Evolutionary conservation across 176 grass and related monocot genomes (phyloP).

Genomic region (Pontederia crassipes): DNA sequence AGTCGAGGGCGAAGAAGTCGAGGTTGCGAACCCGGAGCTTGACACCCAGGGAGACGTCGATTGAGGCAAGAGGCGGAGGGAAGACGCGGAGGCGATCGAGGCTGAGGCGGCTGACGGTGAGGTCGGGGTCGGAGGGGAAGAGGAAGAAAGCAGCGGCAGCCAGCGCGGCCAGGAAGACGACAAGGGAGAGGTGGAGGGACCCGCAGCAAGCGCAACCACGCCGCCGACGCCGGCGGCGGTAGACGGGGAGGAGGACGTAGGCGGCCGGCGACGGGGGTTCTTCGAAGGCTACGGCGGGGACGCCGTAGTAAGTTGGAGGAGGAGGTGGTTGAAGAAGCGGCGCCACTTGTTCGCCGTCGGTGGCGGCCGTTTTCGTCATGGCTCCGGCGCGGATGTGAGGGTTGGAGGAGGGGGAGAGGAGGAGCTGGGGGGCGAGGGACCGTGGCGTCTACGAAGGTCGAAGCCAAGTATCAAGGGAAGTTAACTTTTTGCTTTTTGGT

Average conservation of each 20-base stretch:
- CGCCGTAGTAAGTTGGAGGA: neutral
- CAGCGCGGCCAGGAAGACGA: neutral
- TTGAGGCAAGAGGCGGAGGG: neutral
- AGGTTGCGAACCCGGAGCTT: slow-evolving; percentile 11
- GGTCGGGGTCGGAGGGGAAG: slow-evolving; percentile 12
- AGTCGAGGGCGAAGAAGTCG: slow-evolving; percentile 8
- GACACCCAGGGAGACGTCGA: neutral
- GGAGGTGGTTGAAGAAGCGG: neutral
- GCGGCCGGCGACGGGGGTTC: neutral
- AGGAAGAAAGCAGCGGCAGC: neutral
- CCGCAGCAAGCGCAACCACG: neutral
- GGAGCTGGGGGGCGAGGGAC: too few relatives aligned
- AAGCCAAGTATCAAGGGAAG: too few relatives aligned
- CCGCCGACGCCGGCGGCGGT: neutral
- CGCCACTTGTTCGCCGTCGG: neutral
- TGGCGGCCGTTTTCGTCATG: too few relatives aligned
- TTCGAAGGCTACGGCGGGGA: slow-evolving; percentile 1
- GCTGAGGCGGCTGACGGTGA: neutral
- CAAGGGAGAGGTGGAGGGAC: neutral
- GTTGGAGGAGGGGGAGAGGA: too few relatives aligned
- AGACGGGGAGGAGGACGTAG: slow-evolving; percentile 9
- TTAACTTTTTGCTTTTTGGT: too few relatives aligned
- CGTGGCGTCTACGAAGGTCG: too few relatives aligned
- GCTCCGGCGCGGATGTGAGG: too few relatives aligned
- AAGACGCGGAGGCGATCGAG: slow-evolving; percentile 8